Evolutionary conservation across 495 filamentous ascomycete genomes (phyloP), one percentile per base, ranked within the genome.

Genomic region (Collariella sp.): DNA sequence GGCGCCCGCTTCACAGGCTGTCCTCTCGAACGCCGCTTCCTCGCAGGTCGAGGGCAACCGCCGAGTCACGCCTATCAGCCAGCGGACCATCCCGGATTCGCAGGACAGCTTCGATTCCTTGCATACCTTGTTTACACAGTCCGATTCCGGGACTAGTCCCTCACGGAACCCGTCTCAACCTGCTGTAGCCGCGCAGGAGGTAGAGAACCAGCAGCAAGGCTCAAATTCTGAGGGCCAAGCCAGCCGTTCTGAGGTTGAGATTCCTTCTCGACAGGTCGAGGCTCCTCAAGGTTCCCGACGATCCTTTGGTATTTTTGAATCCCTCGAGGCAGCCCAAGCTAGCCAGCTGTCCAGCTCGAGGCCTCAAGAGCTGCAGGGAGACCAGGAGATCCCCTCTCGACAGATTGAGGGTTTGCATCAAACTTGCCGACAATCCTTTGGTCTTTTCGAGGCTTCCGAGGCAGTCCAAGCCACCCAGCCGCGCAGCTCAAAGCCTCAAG

Each of bases 71-170:
- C 19, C 6, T 1, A 52, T 36, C 44, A 62, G 61, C 46, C 60
- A 57, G 50, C 52, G 50, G 5, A 64, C 62, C 1, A 68, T 70
- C 7, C 64, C 64, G 0, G 67, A 70, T 31, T 70, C 67, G 0
- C 67, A 70, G 45, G 65, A 51, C 12, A 29, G 35, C 5, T 45
- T 54, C 9, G 45, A 63, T 15, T 51, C 54, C 2, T 23, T 56
- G 12, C 52, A 40, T 11, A 65, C 54, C 2, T 23, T 56, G 12
- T 49, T 39, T 11, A 65, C 60, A 11, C 41, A 52, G 18, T 53
- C 49, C 6, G 16, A 9, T 16, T 34, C 31, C 13, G 19, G 36
- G 34, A 9, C 22, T 7, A 3, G 6, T 13, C 2, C 13, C 19
- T 33, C 34, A 38, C 23, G 46, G 16, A 29, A 13, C 20, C 26